phyloP scores from a whole-genome alignment of 1,284 basidiomycete species.

The Meira miltonrushii region DNA sequence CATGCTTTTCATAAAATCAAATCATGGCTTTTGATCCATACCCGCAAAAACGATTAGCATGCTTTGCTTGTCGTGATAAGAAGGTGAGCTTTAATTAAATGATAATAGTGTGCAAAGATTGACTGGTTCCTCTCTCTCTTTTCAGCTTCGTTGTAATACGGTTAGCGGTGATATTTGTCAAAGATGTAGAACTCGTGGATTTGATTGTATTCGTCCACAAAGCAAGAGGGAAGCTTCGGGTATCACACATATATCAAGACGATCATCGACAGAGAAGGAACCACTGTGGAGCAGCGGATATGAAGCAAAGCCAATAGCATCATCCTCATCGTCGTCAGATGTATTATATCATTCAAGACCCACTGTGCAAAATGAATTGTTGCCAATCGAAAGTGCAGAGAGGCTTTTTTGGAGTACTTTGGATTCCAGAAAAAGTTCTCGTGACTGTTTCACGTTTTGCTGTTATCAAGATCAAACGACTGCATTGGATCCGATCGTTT shows the following conservation, averaged over 20 bases:
- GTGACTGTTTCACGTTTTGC: background rate
- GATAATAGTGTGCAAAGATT: background rate
- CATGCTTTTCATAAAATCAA: too few relatives aligned
- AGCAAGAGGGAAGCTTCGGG: background rate
- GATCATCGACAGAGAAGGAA: too few relatives aligned
- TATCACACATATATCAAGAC: slow-evolving; percentile 14
- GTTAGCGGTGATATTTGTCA: slow-evolving; percentile 23
- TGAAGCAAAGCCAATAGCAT: too few relatives aligned
- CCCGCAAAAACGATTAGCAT: slow-evolving; percentile 23
- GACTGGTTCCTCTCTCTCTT: background rate
- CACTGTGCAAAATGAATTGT: slow-evolving; percentile 11
- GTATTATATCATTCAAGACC: too few relatives aligned
- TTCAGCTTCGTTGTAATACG: slow-evolving; percentile 20
- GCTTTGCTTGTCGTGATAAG: slow-evolving; percentile 26
- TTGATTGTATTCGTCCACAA: slow-evolving; percentile 11
- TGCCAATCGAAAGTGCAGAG: slow-evolving; percentile 17
- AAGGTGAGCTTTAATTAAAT: background rate
- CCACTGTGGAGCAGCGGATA: too few relatives aligned
- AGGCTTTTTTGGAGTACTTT: slow-evolving; percentile 10
- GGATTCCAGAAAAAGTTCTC: slow-evolving; percentile 4
- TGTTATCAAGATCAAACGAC: background rate
- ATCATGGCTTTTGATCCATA: background rate
- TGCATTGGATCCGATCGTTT: background rate
- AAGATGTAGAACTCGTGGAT: slow-evolving; percentile 21
- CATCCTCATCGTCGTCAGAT: too few relatives aligned